These are phyloP conservation scores for Rutstroemia sp. DNA, from an alignment of 2,329 filamentous ascomycete species.

Conservation along the genomic window DNA sequence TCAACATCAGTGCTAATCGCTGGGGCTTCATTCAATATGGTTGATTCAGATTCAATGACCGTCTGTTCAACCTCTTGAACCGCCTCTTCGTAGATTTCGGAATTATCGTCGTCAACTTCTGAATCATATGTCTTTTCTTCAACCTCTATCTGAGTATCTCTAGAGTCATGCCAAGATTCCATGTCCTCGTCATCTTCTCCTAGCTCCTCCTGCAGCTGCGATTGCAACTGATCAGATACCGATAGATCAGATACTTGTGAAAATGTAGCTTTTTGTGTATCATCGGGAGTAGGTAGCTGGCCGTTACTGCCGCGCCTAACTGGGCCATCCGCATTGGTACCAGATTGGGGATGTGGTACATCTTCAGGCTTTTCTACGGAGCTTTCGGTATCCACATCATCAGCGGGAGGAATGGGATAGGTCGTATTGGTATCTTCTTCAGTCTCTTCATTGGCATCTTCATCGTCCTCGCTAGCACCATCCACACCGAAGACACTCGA, in stretches of 20 bases:
- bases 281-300: constrained; percentile 4
- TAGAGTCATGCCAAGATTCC: neutral
- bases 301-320: neutral
- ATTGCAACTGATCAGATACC: constrained; percentile 5
- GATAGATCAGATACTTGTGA: neutral
- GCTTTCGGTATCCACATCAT: neutral
- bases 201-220: constrained; percentile 4
- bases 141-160: neutral
- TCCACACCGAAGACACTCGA: constrained; percentile 2
- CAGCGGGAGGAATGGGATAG: no score
- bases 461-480: constrained; percentile 6
- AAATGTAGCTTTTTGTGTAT: constrained; percentile 1
- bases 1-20: no score
- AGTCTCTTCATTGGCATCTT: neutral
- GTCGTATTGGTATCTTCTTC: no score
- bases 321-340: neutral
- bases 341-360: neutral
- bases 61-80: neutral
- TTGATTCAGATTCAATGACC: neutral
- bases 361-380: neutral
- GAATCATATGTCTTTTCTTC: neutral
- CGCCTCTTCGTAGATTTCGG: neutral
- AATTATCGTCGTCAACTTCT: neutral
- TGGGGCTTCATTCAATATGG: no score
- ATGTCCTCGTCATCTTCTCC: constrained; percentile 1